These are phyloP conservation scores for Podila clonocystis DNA, from an alignment of 192 early-diverging fungal species.

Conservation along the genomic window DNA sequence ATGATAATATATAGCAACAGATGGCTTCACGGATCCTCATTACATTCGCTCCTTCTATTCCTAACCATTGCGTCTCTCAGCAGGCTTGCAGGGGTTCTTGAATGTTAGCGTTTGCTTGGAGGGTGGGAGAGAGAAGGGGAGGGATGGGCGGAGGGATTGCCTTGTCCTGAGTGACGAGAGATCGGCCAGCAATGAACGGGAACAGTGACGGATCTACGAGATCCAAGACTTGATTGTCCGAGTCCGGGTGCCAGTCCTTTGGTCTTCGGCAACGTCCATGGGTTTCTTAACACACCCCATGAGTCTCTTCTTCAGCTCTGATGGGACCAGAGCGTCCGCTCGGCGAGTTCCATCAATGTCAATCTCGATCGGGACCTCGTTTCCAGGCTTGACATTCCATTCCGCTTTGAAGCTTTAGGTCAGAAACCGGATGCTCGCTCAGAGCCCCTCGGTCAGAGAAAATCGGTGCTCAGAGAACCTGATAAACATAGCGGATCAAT, in stretches of 20 bases:
- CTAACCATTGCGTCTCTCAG: no score
- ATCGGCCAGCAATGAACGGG: background rate
- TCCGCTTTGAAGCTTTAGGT: no score
- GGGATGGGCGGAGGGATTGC: background rate
- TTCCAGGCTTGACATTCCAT: background rate
- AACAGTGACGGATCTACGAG: constrained; percentile 59
- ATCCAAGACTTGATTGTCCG: constrained; percentile 55
- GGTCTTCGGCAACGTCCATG: constrained; percentile 7
- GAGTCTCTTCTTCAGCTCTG: constrained; percentile 9
- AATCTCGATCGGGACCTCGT: constrained; percentile 1
- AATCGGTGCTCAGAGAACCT: no score
- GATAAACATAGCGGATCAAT: no score
- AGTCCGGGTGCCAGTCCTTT: constrained; percentile 58
- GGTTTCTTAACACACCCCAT: constrained; percentile 9
- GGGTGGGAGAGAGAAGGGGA: no score
- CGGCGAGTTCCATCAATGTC: constrained; percentile 34
- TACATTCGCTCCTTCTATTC: no score
- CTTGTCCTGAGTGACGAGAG: constrained; percentile 3
- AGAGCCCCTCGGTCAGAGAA: no score
- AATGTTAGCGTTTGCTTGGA: no score
- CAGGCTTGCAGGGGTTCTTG: no score
- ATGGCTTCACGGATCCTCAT: no score
- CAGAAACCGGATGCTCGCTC: no score
- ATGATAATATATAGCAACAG: no score
- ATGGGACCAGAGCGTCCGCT: constrained; percentile 24